Evolutionary conservation across 2,329 filamentous ascomycete species (phyloP).

Genomic region (Aspergillus versicolor): DNA sequence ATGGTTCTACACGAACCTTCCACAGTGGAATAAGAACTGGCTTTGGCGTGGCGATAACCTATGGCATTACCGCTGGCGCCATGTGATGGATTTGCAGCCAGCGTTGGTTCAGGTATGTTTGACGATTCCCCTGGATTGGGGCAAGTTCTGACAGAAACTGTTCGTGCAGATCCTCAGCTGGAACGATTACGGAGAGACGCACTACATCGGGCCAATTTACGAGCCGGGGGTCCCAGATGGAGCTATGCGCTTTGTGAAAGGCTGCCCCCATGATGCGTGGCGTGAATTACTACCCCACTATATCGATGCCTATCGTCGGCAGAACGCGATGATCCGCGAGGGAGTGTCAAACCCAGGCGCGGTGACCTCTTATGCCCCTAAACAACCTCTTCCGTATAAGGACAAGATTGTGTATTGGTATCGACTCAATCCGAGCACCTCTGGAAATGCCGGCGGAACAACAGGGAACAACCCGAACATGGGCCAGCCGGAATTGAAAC

Average conservation of each 20-base stretch:
- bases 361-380: conserved; percentile 38
- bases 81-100: conserved; percentile 52
- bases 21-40: conserved; percentile 61
- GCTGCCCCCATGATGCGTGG: conserved; percentile 29
- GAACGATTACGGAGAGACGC: conserved; percentile 63
- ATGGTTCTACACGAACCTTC: conserved; percentile 59
- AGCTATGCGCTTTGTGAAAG: conserved; percentile 33
- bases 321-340: conserved; percentile 1
- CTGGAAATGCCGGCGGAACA: conserved; percentile 31
- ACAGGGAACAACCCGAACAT: conserved; percentile 34
- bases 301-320: conserved; percentile 35
- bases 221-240: conserved; percentile 51
- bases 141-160: neutral
- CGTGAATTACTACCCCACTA: conserved; percentile 32
- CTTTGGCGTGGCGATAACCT: conserved; percentile 61
- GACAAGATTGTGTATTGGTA: conserved; percentile 39
- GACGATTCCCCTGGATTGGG: neutral
- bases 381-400: conserved; percentile 16
- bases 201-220: conserved; percentile 55
- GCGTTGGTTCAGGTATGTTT: conserved; percentile 45
- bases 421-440: conserved; percentile 29
- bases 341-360: neutral
- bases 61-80: conserved; percentile 61
- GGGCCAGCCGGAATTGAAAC: conserved; percentile 28
- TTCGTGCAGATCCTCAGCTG: conserved; percentile 54